A percentile compares a stretch with the other conserved stretches of the same genome.
Conservation (phyloP, 257 asterid genomes). For the Scutellaria minor region DNA sequence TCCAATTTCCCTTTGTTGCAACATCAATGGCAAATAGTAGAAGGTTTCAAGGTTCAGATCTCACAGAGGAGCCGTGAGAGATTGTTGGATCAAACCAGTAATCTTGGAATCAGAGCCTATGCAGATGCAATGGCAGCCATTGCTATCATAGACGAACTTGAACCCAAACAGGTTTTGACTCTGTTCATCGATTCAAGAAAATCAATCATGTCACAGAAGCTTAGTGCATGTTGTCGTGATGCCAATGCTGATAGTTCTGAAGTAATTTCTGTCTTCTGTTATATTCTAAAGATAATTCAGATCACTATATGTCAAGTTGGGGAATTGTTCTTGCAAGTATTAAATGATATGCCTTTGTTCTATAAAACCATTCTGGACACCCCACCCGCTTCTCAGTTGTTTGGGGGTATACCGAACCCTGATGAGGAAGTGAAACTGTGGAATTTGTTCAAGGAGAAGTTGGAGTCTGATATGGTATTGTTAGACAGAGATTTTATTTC, state of each 20-base stretch:
- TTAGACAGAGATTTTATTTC: slow-evolving; percentile 73
- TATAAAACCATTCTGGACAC: slow-evolving; percentile 80
- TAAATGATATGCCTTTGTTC: slow-evolving; percentile 92
- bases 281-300: slow-evolving; percentile 84
- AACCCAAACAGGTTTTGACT: slow-evolving; percentile 75
- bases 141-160: slow-evolving; percentile 82
- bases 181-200: slow-evolving; percentile 84
- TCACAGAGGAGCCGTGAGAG: slow-evolving; percentile 91
- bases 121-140: slow-evolving; percentile 97
- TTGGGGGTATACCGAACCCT: slow-evolving; percentile 96
- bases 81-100: slow-evolving; percentile 69
- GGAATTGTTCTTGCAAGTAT: slow-evolving; percentile 85
- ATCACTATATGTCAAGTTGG: slow-evolving; percentile 94
- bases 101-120: slow-evolving; percentile 72
- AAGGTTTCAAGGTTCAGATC: slow-evolving; percentile 92
- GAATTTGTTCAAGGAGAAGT: slow-evolving; percentile 80
- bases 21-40: slow-evolving; percentile 99
- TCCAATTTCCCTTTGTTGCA: slow-evolving; percentile 87
- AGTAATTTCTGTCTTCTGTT: slow-evolving; percentile 82
- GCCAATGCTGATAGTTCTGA: slow-evolving; percentile 64
- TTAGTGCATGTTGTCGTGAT: slow-evolving; percentile 72
- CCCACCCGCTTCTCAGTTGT: slow-evolving; percentile 98
- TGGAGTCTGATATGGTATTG: slow-evolving; percentile 78
- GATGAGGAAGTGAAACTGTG: slow-evolving; percentile 92
- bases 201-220: slow-evolving; percentile 72